Percentiles rank a stretch among this genome's conserved stretches.
These are phyloP conservation scores for Dovyalis caffra DNA, from an alignment of 345 rosid species.

Conservation along the genomic window DNA sequence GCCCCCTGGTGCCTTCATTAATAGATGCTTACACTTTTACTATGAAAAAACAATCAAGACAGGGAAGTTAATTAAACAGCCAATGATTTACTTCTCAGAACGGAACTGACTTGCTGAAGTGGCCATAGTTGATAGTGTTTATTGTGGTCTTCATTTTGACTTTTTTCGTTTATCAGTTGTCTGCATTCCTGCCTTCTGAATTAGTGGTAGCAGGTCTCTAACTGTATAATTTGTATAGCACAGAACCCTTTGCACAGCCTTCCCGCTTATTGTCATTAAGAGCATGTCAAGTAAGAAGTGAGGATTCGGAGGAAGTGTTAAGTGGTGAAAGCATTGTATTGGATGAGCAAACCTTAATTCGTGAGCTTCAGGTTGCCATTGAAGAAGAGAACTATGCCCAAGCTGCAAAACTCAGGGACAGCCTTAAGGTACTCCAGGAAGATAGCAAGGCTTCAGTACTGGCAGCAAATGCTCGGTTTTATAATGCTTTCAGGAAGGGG, in stretches of 20 bases:
- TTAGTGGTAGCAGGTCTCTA: background rate
- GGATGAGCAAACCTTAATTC: conserved; percentile 61
- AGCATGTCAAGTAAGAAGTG: conserved; percentile 51
- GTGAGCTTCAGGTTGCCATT: conserved; percentile 61
- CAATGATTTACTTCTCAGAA: background rate
- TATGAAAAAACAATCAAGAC: background rate
- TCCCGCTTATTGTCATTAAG: conserved; percentile 19
- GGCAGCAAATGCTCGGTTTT: conserved; percentile 75
- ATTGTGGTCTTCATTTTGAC: background rate
- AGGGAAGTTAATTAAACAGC: background rate
- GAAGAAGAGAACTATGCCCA: conserved; percentile 77
- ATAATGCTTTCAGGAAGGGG: conserved; percentile 67
- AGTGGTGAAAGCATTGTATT: conserved; percentile 49
- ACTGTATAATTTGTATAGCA: conserved; percentile 8
- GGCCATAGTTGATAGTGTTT: background rate
- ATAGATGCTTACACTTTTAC: background rate
- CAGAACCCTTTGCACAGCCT: conserved; percentile 31
- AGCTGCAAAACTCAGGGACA: conserved; percentile 85
- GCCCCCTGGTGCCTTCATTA: no score
- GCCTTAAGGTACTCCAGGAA: conserved; percentile 55
- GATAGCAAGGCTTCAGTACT: conserved; percentile 63
- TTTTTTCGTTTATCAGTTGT: no score
- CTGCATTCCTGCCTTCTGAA: background rate
- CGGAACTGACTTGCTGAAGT: background rate
- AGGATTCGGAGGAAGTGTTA: conserved; percentile 48